A percentile compares a stretch with the other conserved stretches of the same genome.
Evolutionary conservation across 2,329 filamentous ascomycete species (phyloP).

Genomic region (Fusarium annulatum): DNA sequence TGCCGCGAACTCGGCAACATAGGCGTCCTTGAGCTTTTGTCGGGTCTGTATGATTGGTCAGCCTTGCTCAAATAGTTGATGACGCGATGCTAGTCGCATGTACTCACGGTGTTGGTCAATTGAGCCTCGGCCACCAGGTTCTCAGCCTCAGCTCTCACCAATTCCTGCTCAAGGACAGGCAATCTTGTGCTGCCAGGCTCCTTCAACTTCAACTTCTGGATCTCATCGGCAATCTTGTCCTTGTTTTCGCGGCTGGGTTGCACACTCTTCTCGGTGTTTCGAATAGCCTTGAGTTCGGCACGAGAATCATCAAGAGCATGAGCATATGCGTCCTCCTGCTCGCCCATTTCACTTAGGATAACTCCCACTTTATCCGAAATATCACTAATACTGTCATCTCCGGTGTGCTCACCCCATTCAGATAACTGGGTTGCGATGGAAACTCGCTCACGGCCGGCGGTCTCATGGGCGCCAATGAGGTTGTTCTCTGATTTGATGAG

Average conservation of each 20-base stretch:
- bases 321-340: constrained; percentile 91
- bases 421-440: constrained; percentile 90
- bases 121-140: constrained; percentile 96
- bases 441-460: constrained; percentile 84
- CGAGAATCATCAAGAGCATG: constrained; percentile 89
- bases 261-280: constrained; percentile 95
- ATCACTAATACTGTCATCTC: constrained; percentile 87
- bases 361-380: constrained; percentile 97
- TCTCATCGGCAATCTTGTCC: constrained; percentile 90
- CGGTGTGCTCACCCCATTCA: constrained; percentile 94
- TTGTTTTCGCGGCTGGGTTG: constrained; percentile 92
- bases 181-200: constrained; percentile 87
- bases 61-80: neutral
- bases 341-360: constrained; percentile 89
- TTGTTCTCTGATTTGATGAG: constrained; percentile 96
- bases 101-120: constrained; percentile 87
- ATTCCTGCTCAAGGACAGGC: constrained; percentile 91
- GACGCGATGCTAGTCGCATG: neutral
- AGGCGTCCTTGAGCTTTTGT: constrained; percentile 95
- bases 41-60: constrained; percentile 73
- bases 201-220: constrained; percentile 89
- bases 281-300: constrained; percentile 85
- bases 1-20: constrained; percentile 86
- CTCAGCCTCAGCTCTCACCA: constrained; percentile 95
- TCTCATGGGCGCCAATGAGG: constrained; percentile 85